phyloP scores from a whole-genome alignment of 305 asterid species.

The Lippia alba region DNA sequence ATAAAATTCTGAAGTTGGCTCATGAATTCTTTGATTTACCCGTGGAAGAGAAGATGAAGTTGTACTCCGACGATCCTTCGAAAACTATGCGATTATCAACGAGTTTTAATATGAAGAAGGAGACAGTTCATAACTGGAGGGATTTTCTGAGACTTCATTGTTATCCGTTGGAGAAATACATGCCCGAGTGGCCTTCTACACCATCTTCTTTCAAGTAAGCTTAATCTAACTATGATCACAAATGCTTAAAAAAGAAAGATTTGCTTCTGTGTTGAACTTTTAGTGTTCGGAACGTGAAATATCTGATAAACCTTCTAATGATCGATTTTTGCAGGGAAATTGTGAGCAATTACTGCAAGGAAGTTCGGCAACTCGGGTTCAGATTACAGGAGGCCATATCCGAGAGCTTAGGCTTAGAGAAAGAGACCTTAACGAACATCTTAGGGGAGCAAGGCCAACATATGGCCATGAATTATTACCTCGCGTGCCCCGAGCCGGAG shows the following conservation, averaged over 20 bases:
- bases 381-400: constrained; percentile 65
- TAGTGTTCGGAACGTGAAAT: too few species aligned
- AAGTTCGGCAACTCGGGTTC: constrained; percentile 66
- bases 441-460: constrained; percentile 85
- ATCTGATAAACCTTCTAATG: too few species aligned
- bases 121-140: constrained; percentile 77
- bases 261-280: too few species aligned
- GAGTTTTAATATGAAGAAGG: constrained; percentile 72
- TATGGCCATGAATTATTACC: constrained; percentile 77
- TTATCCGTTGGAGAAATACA: constrained; percentile 66
- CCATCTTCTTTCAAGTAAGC: constrained; percentile 73
- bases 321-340: constrained; percentile 42
- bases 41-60: constrained; percentile 73
- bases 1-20: constrained; percentile 40
- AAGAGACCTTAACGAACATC: constrained; percentile 43
- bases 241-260: too few species aligned
- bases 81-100: constrained; percentile 69
- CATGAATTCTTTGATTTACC: constrained; percentile 66
- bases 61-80: constrained; percentile 75
- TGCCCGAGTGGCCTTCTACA: constrained; percentile 73
- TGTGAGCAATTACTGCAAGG: constrained; percentile 53
- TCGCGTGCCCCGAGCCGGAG: constrained; percentile 78
- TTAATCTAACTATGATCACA: background rate
- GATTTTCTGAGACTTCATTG: constrained; percentile 84
- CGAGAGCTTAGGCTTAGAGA: constrained; percentile 64